Percentiles rank a stretch among this genome's conserved stretches.
Conservation (phyloP, 768 basidiomycete genomes). For the Ramaria sp. region DNA sequence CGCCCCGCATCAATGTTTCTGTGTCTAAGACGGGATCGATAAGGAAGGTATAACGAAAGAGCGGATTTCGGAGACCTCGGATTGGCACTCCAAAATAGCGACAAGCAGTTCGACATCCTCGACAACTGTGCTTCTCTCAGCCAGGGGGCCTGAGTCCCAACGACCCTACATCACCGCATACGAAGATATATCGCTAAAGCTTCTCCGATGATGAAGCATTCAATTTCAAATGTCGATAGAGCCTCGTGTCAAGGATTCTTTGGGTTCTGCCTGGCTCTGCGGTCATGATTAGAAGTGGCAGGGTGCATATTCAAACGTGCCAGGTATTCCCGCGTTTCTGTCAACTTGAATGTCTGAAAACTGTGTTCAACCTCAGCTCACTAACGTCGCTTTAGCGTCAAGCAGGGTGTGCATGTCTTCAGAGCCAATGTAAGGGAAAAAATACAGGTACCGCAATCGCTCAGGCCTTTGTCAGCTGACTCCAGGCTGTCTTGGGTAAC, state of each 20-base stretch:
- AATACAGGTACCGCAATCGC: conserved; percentile 14
- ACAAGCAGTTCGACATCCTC: no score
- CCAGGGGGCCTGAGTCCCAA: no score
- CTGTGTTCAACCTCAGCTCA: neutral
- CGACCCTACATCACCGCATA: neutral
- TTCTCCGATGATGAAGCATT: neutral
- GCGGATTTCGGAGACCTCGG: no score
- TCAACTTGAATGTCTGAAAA: neutral
- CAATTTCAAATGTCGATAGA: neutral
- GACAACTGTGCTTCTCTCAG: no score
- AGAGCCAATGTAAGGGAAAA: conserved; percentile 11
- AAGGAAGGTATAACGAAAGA: no score
- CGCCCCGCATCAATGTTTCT: no score
- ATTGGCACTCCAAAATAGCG: no score
- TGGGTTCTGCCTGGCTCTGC: conserved; percentile 14
- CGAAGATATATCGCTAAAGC: neutral
- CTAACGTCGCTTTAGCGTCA: conserved; percentile 7
- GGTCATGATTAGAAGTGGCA: conserved; percentile 12
- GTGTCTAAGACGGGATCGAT: no score
- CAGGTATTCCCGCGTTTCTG: conserved; percentile 4
- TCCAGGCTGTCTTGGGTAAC: neutral
- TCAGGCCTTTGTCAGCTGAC: neutral
- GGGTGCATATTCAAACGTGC: conserved; percentile 13
- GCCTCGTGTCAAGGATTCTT: conserved; percentile 7
- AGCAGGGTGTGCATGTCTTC: conserved; percentile 14